These are phyloP conservation scores for Ustilago loliicola DNA, from an alignment of 1,284 basidiomycete species.

Conservation along the genomic window DNA sequence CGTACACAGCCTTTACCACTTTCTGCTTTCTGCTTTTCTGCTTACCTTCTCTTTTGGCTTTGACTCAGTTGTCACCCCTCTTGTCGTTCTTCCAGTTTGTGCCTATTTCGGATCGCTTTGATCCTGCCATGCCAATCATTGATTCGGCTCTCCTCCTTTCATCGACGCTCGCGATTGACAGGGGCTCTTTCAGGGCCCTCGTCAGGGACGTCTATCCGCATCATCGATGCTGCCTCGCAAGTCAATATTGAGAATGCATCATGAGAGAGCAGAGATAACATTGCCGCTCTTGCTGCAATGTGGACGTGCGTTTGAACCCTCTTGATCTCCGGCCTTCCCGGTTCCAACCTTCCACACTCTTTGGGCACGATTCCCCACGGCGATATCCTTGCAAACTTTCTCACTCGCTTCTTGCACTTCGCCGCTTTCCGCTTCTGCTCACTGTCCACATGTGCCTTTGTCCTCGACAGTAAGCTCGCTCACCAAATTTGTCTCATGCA, in stretches of 20 bases:
- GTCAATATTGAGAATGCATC: too few relatives aligned
- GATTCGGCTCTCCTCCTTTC: not conserved
- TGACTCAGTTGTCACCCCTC: not conserved
- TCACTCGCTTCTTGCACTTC: not conserved
- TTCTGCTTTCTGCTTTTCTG: not conserved
- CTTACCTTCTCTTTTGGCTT: not conserved
- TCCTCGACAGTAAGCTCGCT: constrained; percentile 6
- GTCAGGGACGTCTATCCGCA: not conserved
- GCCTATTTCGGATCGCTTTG: not conserved
- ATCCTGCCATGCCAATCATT: constrained; percentile 3
- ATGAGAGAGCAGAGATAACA: too few relatives aligned
- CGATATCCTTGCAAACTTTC: not conserved
- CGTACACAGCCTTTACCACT: constrained; percentile 5
- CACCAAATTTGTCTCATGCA: constrained; percentile 13
- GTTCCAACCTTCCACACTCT: not conserved
- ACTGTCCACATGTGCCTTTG: constrained; percentile 10
- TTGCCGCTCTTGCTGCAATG: too few relatives aligned
- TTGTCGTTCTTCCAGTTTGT: too few relatives aligned
- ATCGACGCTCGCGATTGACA: constrained; percentile 1
- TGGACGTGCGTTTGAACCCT: too few relatives aligned
- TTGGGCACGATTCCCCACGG: not conserved
- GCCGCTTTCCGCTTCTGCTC: too few relatives aligned
- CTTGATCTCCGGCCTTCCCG: too few relatives aligned
- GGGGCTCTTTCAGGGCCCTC: not conserved
- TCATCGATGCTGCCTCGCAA: not conserved